Percentiles rank a stretch among this genome's conserved stretches.
phyloP scores from a whole-genome alignment of 257 asterid species.

The Solanum piurae region DNA sequence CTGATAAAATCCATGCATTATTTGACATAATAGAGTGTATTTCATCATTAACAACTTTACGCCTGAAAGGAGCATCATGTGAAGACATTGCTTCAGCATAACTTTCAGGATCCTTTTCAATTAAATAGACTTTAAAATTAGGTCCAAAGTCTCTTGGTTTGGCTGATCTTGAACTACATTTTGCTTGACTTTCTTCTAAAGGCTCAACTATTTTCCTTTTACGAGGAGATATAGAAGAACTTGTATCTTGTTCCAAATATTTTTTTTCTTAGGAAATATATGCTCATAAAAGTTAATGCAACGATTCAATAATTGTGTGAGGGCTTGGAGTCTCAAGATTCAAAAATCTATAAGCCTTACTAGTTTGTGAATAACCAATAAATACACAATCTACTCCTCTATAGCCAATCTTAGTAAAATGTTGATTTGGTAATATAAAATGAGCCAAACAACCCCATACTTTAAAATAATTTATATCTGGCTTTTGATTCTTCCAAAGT shows the following conservation, averaged over 20 bases:
- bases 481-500: too few relatives aligned
- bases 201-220: neutral
- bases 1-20: too few relatives aligned
- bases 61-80: neutral
- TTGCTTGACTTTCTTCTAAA: neutral
- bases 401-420: neutral
- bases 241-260: neutral
- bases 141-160: neutral
- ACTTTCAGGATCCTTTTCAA: neutral
- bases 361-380: neutral
- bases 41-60: neutral
- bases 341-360: neutral
- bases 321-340: neutral
- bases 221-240: neutral
- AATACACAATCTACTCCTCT: too few relatives aligned
- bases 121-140: too few relatives aligned
- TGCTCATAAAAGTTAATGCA: neutral
- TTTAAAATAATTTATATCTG: too few relatives aligned
- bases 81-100: neutral
- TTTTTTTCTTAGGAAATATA: neutral
- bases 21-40: neutral
- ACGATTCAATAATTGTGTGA: neutral
- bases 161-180: neutral
- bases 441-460: neutral
- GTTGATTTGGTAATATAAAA: neutral